Base-by-base conservation (phyloP, 768 basidiomycete genomes). In the Chiua virens region DNA sequence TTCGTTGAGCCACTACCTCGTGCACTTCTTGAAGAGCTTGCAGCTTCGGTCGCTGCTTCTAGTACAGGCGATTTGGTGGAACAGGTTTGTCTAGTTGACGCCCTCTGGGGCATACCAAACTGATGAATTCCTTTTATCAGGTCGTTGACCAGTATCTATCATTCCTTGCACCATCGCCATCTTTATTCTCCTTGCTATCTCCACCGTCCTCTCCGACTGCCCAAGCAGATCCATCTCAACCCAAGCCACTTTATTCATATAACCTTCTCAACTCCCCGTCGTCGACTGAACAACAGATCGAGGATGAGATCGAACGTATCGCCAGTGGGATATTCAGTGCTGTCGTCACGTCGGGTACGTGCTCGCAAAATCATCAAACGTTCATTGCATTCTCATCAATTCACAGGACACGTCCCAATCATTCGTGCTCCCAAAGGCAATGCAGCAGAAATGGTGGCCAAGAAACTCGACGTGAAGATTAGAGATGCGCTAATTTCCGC, bases 391-490 rank as follows among this genome's bases (percentile, higher is more conserved):
- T 35, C 45, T 44, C 43, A 49, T 45, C 11, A 28, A 44, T 30
- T n/a, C 22, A 47, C 49, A 93, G 93, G 90, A 2, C 88, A 92
- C 59, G 88, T 96, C 20, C 97, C 97, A 10, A 89, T 94, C 64
- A 98, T 99, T 52, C 87, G 97, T 28, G 87, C 90, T 50, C 97
- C 97, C 20, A 77, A 87, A 68, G 96, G 96, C 1, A 98, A 98
- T 69, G 97, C 97, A 5, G 97, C 95, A 18, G 97, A 99, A 71
- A 97, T 98, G 95, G 86, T 98, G n/a, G 95, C 95, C 9, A 88
- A 93, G 72, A 97, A 92, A 67, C 77, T 99, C 11, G 97, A 99
- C 62, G 80, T 83, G 14, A 92, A 92, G 70, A 87, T 98, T 59
- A 77, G 96, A 44, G 96, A 98, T 64, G 83, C 86, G 56, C 71